Base-by-base conservation (phyloP, 306 rosid genomes). In the Prunus davidiana region DNA sequence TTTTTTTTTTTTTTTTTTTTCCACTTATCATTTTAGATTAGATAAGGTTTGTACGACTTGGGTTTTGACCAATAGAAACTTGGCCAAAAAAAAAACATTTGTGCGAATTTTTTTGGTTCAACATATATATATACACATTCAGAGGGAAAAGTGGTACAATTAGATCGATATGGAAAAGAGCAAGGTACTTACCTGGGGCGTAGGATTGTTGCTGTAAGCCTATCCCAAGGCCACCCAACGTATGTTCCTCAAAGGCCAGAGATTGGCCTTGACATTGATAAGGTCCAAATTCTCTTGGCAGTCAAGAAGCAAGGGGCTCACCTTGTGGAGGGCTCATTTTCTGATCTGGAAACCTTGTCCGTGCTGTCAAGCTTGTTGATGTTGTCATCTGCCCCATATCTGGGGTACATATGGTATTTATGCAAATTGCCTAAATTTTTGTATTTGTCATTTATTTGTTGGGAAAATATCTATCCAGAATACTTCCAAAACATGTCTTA, bases 101-200 rank as follows among this genome's bases (percentile, higher is more conserved):
- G 25, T 24, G 25, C 25, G 25, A 24, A 24, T 24, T 24, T 24
- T 24, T 24, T 24, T 24, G 25, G 25, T 24, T 24, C 25, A 24
- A 24, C 25, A 24, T 24, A 24, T 24, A 24, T 24, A 24, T 24
- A 24, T 24, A 24, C 8, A 34, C 38, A 34, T 34, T 34, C 38
- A 34, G 38, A 5, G 8, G 38, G 38, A 34, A 34, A 34, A 34
- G 38, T 1, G 38, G 2, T 5, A 34, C 1, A 34, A 34, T 34
- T 34, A 34, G 7, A 34, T 34, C 1, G 38, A 34, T 5, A 34
- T 34, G 38, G 38, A 15, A 13, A 79, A 79, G 66, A 72, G 82
- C 51, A 79, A 79, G 78, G 65, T 11, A 79, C 82, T 19, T 65
- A 64, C 67, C 24, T 79, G 1, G 82, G 82, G 13, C 45, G 73